These are phyloP conservation scores for Fusarium keratoplasticum DNA, from an alignment of 2,329 filamentous ascomycete species.

Conservation along the genomic window DNA sequence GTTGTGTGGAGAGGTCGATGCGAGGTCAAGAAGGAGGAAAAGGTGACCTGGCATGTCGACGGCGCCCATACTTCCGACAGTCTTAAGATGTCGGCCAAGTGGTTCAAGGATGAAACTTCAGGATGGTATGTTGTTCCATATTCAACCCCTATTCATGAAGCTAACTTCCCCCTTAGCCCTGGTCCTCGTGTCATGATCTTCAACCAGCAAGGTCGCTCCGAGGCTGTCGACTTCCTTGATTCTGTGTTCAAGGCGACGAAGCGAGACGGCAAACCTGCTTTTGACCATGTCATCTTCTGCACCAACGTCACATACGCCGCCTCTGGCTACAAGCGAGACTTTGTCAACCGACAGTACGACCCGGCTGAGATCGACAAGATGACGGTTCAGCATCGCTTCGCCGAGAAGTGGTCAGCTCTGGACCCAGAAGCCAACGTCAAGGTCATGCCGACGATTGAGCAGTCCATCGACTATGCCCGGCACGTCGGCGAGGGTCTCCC, in stretches of 20 bases:
- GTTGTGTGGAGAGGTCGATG: constrained; percentile 86
- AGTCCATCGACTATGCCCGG: constrained; percentile 63
- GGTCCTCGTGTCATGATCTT: constrained; percentile 77
- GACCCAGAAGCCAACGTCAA: constrained; percentile 60
- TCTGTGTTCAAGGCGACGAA: constrained; percentile 55
- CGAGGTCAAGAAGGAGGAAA: constrained; percentile 65
- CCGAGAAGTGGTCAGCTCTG: constrained; percentile 61
- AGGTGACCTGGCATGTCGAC: constrained; percentile 86
- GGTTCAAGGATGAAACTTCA: constrained; percentile 75
- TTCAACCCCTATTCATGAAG: background rate
- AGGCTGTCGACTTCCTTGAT: constrained; percentile 65
- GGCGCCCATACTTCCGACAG: constrained; percentile 95
- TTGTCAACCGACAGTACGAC: constrained; percentile 67
- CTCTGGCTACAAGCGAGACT: constrained; percentile 66
- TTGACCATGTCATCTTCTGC: constrained; percentile 84
- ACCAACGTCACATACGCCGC: constrained; percentile 74
- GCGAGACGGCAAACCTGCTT: constrained; percentile 53
- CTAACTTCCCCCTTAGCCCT: constrained; percentile 33
- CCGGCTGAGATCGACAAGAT: constrained; percentile 63
- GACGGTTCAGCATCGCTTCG: constrained; percentile 65
- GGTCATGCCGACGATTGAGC: constrained; percentile 65
- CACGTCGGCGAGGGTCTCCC: constrained; percentile 46
- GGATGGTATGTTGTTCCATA: constrained; percentile 40
- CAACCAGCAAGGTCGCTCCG: constrained; percentile 79
- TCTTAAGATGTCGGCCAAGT: constrained; percentile 81